phyloP scores from a whole-genome alignment of 2,329 filamentous ascomycete species.

The Ophiostoma sp. region DNA sequence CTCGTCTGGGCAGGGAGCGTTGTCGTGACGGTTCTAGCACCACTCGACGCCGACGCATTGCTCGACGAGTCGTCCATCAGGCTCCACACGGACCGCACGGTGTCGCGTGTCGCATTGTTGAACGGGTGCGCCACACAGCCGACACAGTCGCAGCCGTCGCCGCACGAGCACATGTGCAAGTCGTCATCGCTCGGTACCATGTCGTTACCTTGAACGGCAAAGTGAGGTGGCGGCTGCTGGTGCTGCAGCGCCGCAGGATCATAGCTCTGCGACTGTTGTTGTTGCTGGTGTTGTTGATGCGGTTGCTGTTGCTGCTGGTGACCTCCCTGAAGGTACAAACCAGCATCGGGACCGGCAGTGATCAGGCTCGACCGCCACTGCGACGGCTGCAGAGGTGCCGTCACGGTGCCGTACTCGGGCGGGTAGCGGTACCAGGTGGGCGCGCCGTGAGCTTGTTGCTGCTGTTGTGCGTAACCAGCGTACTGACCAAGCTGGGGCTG shows the following conservation, averaged over 20 bases:
- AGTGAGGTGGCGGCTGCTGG: background rate
- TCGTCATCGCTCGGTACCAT: background rate
- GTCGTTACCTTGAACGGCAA: background rate
- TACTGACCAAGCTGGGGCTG: background rate
- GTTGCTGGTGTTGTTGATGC: background rate
- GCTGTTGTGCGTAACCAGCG: background rate
- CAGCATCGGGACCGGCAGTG: background rate
- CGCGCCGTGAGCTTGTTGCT: constrained; percentile 11
- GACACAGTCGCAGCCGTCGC: constrained; percentile 32
- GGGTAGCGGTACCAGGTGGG: constrained; percentile 30
- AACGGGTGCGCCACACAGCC: constrained; percentile 33
- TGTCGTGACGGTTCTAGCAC: background rate
- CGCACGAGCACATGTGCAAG: constrained; percentile 32
- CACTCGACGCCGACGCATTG: background rate
- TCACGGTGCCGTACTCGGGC: constrained; percentile 30
- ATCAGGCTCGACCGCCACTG: constrained; percentile 30
- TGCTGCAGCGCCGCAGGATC: background rate
- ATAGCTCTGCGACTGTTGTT: background rate
- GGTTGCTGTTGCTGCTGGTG: background rate
- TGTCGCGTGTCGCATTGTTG: constrained; percentile 31
- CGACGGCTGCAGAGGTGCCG: constrained; percentile 30
- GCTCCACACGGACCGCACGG: constrained; percentile 30
- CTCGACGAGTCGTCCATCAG: constrained; percentile 27
- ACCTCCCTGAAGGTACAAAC: background rate
- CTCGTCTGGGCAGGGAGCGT: background rate